A percentile compares a stretch with the other conserved stretches of the same genome.
Evolutionary conservation across 176 grass and related monocot genomes (phyloP).

Genomic region (Rhipidocladum racemiflorum): DNA sequence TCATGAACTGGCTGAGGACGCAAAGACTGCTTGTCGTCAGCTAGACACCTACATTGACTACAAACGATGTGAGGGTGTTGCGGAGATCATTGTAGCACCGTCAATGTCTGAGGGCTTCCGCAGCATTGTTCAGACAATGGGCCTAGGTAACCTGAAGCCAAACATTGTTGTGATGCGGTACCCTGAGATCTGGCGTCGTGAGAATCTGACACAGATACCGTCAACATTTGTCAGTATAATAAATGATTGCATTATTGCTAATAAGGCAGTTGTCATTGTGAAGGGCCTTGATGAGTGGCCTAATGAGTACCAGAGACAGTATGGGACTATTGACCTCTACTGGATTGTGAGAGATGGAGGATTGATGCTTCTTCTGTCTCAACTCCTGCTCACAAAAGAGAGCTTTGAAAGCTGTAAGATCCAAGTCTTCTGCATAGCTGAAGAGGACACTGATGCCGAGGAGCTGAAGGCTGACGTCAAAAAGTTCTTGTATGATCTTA

Average conservation of each 20-base stretch:
- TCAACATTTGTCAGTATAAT: constrained; percentile 97
- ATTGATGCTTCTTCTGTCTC: constrained; percentile 92
- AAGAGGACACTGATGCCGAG: constrained; percentile 93
- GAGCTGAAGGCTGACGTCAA: constrained; percentile 92
- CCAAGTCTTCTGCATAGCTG: constrained; percentile 94
- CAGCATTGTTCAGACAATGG: constrained; percentile 92
- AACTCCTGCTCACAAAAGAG: constrained; percentile 92
- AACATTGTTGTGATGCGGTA: constrained; percentile 97
- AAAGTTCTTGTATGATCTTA: constrained; percentile 95
- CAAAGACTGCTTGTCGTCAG: constrained; percentile 78
- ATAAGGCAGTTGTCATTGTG: constrained; percentile 95
- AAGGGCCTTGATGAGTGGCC: constrained; percentile 99
- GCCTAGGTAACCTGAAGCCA: constrained; percentile 93
- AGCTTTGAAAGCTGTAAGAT: constrained; percentile 97
- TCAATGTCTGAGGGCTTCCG: constrained; percentile 91
- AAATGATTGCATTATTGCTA: constrained; percentile 97
- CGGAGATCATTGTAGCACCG: constrained; percentile 89
- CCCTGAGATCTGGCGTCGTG: constrained; percentile 92
- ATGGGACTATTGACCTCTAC: constrained; percentile 94
- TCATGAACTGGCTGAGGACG: constrained; percentile 86
- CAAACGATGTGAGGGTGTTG: constrained; percentile 93
- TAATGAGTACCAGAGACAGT: constrained; percentile 87
- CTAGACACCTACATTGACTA: constrained; percentile 89
- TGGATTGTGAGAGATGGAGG: constrained; percentile 98
- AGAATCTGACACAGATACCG: constrained; percentile 88